Base-by-base conservation (phyloP, 805 yeast species). In the Lipomyces mesembrius region DNA sequence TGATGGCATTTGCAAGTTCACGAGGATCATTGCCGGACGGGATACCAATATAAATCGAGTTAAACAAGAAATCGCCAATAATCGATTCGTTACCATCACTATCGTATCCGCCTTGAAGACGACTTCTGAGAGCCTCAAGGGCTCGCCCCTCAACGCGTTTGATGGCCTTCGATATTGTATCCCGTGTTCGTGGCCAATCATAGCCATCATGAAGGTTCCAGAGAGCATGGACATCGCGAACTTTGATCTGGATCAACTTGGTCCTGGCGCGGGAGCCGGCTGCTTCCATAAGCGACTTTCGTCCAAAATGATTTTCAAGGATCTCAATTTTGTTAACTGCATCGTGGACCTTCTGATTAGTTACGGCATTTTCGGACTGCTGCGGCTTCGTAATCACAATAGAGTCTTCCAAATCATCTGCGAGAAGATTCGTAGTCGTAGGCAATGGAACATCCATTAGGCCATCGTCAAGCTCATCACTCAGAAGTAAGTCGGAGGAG, bases 171-270 rank as follows among this genome's bases (percentile, higher is more conserved):
- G 81, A 79, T 35, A 95, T 88, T 0, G 87, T 81, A 29, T 81
- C 81, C 65, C 96, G 83, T 0, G 98, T 92, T 55, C 85, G 85
- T 63, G 84, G 84, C 96, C 98, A 92, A 73, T 95, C 98, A 75
- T 88, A 95, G 0, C 99, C 99, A 79, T 95, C 99, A 75, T 84
- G 87, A 22, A 94, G 77, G 64, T 78, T 75, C 80, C 81, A 80
- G 9, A 73, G 65, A 2, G 76, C 59, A 17, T 65, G 71, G 32
- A 73, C 66, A 37, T 65, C 67, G 2, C 75, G 60, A 29, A 69
- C 60, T 49, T 61, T 64, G 17, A 71, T 49, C 17, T 54, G 60
- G 14, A 68, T 29, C 5, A 61, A 49, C 14, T 69, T 62, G 11
- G 52, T 34, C 29, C 39, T 34, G 8, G 63, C 69, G 35, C 74